These are phyloP conservation scores for Podospora anserina DNA, from an alignment of 495 filamentous ascomycete species.

Conservation along the genomic window DNA sequence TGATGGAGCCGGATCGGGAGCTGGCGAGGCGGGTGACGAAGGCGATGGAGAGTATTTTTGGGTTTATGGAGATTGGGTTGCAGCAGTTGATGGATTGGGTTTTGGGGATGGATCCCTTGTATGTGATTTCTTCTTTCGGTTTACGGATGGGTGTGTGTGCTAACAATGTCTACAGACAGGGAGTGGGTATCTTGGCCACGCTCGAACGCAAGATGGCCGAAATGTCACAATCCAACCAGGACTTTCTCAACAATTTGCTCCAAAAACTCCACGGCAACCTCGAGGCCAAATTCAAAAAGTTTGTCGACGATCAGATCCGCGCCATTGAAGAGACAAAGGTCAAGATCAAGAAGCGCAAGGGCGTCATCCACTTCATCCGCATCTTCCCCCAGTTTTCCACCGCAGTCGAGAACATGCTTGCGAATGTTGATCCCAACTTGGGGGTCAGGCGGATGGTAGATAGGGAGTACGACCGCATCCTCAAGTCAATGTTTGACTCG, in stretches of 20 bases:
- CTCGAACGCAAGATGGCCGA: constrained; percentile 72
- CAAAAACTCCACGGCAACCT: constrained; percentile 77
- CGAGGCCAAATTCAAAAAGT: constrained; percentile 73
- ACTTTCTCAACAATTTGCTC: constrained; percentile 76
- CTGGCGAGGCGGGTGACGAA: constrained; percentile 74
- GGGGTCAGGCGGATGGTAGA: constrained; percentile 75
- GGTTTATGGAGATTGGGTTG: constrained; percentile 74
- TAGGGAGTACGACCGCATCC: constrained; percentile 80
- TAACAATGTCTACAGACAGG: constrained; percentile 56
- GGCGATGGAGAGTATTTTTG: constrained; percentile 83
- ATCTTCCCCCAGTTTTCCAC: constrained; percentile 83
- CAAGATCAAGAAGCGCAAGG: constrained; percentile 96
- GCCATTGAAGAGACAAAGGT: constrained; percentile 99
- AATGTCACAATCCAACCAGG: constrained; percentile 84
- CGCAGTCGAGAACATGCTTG: constrained; percentile 79
- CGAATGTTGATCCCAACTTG: constrained; percentile 53
- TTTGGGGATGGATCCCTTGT: constrained; percentile 73
- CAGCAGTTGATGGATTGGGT: constrained; percentile 84
- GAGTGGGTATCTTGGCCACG: constrained; percentile 79
- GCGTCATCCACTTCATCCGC: constrained; percentile 89
- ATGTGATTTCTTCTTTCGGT: constrained; percentile 37
- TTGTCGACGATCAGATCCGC: constrained; percentile 90
- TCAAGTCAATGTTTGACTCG: constrained; percentile 95
- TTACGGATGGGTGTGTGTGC: neutral
- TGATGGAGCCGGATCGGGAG: constrained; percentile 79